phyloP scores from a whole-genome alignment of 805 yeast genomes.

The Zygoascus ofunaensis region DNA sequence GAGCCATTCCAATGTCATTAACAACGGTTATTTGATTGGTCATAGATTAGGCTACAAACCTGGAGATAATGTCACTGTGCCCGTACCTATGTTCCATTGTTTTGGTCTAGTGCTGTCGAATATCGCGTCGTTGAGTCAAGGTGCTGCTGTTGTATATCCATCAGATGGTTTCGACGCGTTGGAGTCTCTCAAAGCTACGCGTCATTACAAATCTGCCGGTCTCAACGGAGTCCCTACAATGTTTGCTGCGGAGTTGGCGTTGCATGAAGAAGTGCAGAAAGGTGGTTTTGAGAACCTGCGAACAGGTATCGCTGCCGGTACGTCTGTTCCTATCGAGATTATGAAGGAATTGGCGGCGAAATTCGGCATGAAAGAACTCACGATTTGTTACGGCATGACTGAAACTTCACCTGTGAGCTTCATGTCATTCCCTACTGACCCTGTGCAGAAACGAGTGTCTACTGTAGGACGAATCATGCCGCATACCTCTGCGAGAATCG shows the following conservation, averaged over 20 bases:
- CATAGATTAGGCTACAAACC: constrained; percentile 20
- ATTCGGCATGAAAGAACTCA: constrained; percentile 19
- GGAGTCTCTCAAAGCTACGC: constrained; percentile 18
- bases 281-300: constrained; percentile 21
- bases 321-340: constrained; percentile 26
- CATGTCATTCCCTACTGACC: constrained; percentile 23
- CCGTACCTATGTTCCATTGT: constrained; percentile 28
- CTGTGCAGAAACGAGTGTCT: constrained; percentile 19
- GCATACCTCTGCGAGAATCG: constrained; percentile 23
- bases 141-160: constrained; percentile 22
- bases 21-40: constrained; percentile 24
- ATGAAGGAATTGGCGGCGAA: constrained; percentile 18
- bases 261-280: constrained; percentile 15
- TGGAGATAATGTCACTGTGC: constrained; percentile 23
- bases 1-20: constrained; percentile 22
- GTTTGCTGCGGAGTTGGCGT: constrained; percentile 24
- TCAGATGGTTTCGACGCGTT: constrained; percentile 22
- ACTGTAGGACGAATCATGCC: constrained; percentile 26
- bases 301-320: constrained; percentile 27
- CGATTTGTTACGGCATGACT: constrained; percentile 28
- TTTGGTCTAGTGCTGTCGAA: constrained; percentile 26
- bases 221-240: constrained; percentile 27
- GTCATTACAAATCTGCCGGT: constrained; percentile 21
- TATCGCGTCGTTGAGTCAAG: constrained; percentile 20
- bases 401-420: constrained; percentile 26